Percentiles rank a stretch among this genome's conserved stretches.
Evolutionary conservation across 306 rosid genomes (phyloP).

Genomic region (Glycine soja): DNA sequence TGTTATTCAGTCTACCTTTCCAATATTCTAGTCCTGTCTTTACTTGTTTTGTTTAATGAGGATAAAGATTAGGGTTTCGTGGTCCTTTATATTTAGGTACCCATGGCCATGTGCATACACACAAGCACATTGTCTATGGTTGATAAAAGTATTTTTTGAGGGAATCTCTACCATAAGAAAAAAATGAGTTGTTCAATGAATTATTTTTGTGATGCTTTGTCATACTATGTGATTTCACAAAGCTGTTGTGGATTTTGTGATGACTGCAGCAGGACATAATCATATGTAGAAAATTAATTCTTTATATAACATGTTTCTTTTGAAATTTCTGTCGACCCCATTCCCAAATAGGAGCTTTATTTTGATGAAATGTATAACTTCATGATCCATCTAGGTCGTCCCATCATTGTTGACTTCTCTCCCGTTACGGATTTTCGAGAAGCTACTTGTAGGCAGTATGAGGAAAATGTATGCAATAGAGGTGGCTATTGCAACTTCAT

Average conservation of each 20-base stretch:
- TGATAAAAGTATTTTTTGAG: too few species aligned
- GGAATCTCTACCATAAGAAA: too few species aligned
- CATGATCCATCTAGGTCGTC: conserved; percentile 67
- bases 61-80: too few species aligned
- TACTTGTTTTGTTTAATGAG: too few species aligned
- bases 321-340: background rate
- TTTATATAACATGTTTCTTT: background rate
- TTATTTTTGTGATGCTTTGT: too few species aligned
- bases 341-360: background rate
- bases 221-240: conserved; percentile 4
- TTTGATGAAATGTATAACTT: conserved; percentile 40
- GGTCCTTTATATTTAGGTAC: too few species aligned
- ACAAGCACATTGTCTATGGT: too few species aligned
- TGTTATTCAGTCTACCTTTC: too few species aligned
- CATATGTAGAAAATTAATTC: background rate
- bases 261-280: background rate
- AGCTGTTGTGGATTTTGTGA: background rate
- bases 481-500: conserved; percentile 99
- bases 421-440: conserved; percentile 99
- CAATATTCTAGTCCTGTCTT: too few species aligned
- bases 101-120: too few species aligned
- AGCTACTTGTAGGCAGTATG: conserved; percentile 99
- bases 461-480: conserved; percentile 96
- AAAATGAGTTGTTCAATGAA: too few species aligned
- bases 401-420: conserved; percentile 95